Base-by-base conservation (phyloP, 225 moss, liverwort and hornwort species). In the Polytrichum commune region DNA sequence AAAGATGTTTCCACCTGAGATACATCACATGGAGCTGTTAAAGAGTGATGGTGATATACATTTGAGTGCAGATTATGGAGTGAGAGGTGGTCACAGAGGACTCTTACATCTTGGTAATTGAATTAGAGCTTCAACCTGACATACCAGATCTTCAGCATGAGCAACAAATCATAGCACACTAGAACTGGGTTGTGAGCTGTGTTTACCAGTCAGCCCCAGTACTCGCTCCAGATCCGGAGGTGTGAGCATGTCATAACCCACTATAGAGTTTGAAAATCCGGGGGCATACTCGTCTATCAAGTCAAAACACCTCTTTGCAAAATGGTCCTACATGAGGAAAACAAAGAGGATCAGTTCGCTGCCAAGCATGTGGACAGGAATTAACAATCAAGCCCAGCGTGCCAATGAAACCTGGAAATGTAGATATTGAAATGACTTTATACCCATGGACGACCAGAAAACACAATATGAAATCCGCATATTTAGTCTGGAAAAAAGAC, bases 241-340 rank as follows among this genome's bases (percentile, higher is more conserved):
- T 68, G 95, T 91, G 60, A 95, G 91, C 88, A 95, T 95, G 24
- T 95, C 95, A 73, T 93, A 95, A 65, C 83, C 91, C 71, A 93
- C 33, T n/a, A 95, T 69, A 64, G 91, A 87, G 25, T 80, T 79
- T 69, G 83, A 85, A 82, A 95, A 95, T 54, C 95, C 91, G 3
- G 95, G 93, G 30, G 95, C 91, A 78, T 95, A 95, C 74, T 95
- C 91, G 55, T 95, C 93, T 72, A 95, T 90, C 67, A 91, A 74
- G 64, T 89, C 84, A 65, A 95, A 95, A 72, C 95, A 95, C 78
- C 60, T 83, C 55, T 86, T 86, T 2, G 86, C 90, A 75, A 95
- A 95, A 22, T 77, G 72, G 57, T 78, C 82, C 95, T 95, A 68
- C 69, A 71, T 61, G 55, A 38, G 54, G 79, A 68, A 5, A 73